These are phyloP conservation scores for Melaleuca alternifolia DNA, from an alignment of 345 rosid genomes.

Conservation along the genomic window DNA sequence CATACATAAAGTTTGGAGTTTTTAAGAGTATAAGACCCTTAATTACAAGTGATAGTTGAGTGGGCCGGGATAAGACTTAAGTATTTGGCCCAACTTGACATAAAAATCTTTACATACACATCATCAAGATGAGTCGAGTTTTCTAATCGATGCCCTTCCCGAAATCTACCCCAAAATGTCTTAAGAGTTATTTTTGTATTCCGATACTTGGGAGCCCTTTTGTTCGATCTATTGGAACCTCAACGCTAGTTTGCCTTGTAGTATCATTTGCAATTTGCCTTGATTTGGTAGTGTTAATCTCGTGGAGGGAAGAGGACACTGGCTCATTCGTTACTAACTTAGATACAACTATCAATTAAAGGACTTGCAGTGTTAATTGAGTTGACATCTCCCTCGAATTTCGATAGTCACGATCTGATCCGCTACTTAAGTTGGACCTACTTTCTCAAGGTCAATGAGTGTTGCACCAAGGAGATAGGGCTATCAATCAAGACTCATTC, in stretches of 20 bases:
- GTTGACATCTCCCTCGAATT: background rate
- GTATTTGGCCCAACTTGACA: no score
- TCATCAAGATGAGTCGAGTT: background rate
- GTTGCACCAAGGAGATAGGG: background rate
- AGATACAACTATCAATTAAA: background rate
- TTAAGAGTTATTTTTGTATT: background rate
- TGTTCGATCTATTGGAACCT: background rate
- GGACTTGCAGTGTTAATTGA: fast-evolving
- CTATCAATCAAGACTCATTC: background rate
- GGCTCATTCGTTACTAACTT: background rate
- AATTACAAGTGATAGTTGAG: background rate
- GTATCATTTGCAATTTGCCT: background rate
- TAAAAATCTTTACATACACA: background rate
- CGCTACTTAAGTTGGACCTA: background rate
- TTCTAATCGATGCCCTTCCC: background rate
- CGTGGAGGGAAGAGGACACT: background rate
- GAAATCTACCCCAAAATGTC: background rate
- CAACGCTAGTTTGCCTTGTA: background rate
- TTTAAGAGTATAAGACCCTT: no score
- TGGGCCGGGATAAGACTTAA: background rate
- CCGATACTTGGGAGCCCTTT: background rate
- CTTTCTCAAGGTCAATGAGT: background rate
- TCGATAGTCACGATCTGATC: background rate
- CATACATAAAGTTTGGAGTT: no score
- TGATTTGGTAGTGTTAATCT: background rate